phyloP scores from a whole-genome alignment of 441 rosid genomes.

The Bruguiera hainesii region DNA sequence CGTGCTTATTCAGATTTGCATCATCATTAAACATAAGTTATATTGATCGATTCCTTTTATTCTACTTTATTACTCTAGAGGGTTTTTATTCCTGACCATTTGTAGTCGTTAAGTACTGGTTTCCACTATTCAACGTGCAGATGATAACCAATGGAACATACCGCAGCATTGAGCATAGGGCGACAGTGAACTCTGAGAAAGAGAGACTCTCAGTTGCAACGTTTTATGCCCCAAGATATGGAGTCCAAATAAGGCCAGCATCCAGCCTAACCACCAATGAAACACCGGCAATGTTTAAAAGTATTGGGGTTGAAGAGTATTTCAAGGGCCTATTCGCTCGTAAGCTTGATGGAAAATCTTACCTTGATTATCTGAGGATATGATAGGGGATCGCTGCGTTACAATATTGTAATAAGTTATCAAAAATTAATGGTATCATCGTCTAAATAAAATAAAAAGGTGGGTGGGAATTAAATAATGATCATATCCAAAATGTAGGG shows the following conservation, averaged over 20 bases:
- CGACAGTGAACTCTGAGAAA: slow-evolving; percentile 27
- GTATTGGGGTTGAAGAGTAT: slow-evolving; percentile 24
- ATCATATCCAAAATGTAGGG: no score
- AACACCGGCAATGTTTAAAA: slow-evolving; percentile 28
- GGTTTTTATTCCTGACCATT: no score
- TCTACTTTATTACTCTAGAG: not conserved
- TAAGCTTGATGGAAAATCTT: slow-evolving; percentile 32
- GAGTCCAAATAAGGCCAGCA: slow-evolving; percentile 34
- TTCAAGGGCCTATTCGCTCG: slow-evolving; percentile 26
- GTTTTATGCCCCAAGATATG: slow-evolving; percentile 24
- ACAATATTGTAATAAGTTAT: no score
- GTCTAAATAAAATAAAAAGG: no score
- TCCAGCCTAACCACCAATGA: slow-evolving; percentile 23
- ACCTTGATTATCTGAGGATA: slow-evolving; percentile 31
- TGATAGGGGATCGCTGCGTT: not conserved
- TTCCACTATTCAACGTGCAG: slow-evolving; percentile 18
- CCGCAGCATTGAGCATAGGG: slow-evolving; percentile 37
- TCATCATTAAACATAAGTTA: not conserved
- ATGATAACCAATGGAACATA: slow-evolving; percentile 38
- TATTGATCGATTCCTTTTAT: not conserved
- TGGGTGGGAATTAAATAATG: no score
- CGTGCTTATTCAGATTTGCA: not conserved
- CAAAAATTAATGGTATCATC: no score
- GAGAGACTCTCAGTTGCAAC: slow-evolving; percentile 47
- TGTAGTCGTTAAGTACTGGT: no score